Base-by-base conservation (phyloP, 495 filamentous ascomycete species). In the Aspergillus asperescens region DNA sequence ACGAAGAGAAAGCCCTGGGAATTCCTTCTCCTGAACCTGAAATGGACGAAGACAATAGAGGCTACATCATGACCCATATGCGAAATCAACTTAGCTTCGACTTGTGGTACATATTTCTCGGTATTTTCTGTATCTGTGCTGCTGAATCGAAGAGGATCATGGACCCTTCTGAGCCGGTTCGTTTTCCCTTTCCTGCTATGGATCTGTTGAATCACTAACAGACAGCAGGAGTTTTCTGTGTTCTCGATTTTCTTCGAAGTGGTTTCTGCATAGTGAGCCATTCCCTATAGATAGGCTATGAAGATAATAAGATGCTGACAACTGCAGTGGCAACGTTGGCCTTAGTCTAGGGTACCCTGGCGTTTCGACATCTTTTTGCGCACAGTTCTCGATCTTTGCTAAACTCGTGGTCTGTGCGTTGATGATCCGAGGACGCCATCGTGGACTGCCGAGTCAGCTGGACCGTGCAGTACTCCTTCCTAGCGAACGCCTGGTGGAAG, bases 361-460 rank as follows among this genome's bases (percentile, higher is more conserved):
- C 15, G 77, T 80, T 59, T 83, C 86, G 41, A 78, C 87, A 2
- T 87, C 85, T 2, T 85, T 97, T 48, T 85, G 77, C 25, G 83
- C 77, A 10, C 73, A 92, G 58, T 93, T 97, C 60, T 76, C 68
- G 2, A 76, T 81, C 7, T 67, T 94, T 23, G 84, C 83, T 25
- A 97, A 96, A 63, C 79, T 96, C 7, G 83, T 95, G 37, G 81
- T 96, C 49, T 84, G 92, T 50, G 83, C 84, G 12, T 90, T 94
- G 88, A 84, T 91, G 77, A 82, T 95, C 31, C 83, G 91, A 60
- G 92, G 91, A 10, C 77, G 92, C 3, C 90, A 96, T 67, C 85
- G 92, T 60, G 90, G 90, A 37, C 71, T 96, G 3, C 92, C 91
- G 0, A 93, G 95, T 63, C 85, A 87, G 27, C 78, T 97, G 1